Evolutionary conservation across 257 asterid genomes (phyloP).

Genomic region (Solanum lycopersicoides): DNA sequence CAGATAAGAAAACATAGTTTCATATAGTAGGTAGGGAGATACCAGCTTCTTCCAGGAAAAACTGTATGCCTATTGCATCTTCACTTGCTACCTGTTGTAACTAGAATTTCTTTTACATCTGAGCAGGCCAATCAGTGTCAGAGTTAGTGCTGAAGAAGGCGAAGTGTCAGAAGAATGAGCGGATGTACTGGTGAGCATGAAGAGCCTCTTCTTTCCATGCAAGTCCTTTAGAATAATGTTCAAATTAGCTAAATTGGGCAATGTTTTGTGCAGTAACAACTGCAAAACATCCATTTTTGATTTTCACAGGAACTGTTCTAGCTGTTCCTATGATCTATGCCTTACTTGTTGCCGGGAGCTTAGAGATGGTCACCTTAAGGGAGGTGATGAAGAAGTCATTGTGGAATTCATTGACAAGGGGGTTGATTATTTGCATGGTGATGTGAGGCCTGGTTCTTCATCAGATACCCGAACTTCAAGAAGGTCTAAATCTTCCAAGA

Average conservation of each 20-base stretch:
- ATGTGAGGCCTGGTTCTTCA: neutral
- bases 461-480: neutral
- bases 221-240: neutral
- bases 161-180: constrained; percentile 21
- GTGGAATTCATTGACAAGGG: constrained; percentile 14
- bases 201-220: neutral
- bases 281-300: constrained; percentile 75
- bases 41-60: neutral
- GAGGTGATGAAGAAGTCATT: constrained; percentile 23
- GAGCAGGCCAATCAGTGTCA: constrained; percentile 45
- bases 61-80: neutral
- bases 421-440: constrained; percentile 41
- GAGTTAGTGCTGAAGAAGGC: constrained; percentile 28
- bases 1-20: neutral
- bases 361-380: constrained; percentile 46
- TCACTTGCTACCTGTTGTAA: neutral
- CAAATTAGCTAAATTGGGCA: neutral
- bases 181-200: constrained; percentile 60
- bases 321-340: constrained; percentile 73
- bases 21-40: neutral
- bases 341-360: constrained; percentile 78
- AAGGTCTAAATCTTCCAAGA: neutral
- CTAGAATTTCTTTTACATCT: constrained; percentile 2
- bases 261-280: constrained; percentile 50
- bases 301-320: constrained; percentile 64